phyloP scores from a whole-genome alignment of 1,284 basidiomycete genomes.

The Gomphus bonarii region DNA sequence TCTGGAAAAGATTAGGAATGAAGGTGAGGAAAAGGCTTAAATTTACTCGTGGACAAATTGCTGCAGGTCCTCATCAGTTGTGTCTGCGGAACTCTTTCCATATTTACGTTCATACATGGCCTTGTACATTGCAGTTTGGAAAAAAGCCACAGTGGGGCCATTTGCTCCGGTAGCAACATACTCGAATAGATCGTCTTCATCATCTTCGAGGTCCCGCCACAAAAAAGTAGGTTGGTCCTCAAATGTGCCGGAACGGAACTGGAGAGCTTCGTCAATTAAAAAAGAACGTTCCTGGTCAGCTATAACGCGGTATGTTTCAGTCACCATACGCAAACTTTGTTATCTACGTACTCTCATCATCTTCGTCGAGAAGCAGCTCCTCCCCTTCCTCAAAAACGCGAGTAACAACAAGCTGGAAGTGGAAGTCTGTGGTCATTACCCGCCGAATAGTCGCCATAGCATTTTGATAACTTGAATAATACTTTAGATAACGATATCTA shows the following conservation, averaged over 20 bases:
- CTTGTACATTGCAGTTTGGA: slow-evolving; percentile 88
- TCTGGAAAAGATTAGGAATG: neutral
- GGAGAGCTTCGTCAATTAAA: slow-evolving; percentile 81
- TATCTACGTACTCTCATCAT: slow-evolving; percentile 77
- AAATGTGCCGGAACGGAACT: slow-evolving; percentile 67
- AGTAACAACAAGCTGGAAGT: slow-evolving; percentile 95
- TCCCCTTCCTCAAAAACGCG: slow-evolving; percentile 94
- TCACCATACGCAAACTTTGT: neutral
- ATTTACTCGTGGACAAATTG: slow-evolving; percentile 71
- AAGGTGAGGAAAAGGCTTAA: neutral
- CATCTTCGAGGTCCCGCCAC: slow-evolving; percentile 85
- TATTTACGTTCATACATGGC: slow-evolving; percentile 93
- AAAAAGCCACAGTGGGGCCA: slow-evolving; percentile 75
- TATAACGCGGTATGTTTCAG: slow-evolving; percentile 21
- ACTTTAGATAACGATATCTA: neutral
- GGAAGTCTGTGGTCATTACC: slow-evolving; percentile 70
- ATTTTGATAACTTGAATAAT: slow-evolving; percentile 72
- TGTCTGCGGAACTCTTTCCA: slow-evolving; percentile 58
- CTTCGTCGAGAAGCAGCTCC: slow-evolving; percentile 87
- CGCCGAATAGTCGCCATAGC: slow-evolving; percentile 92
- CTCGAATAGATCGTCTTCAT: slow-evolving; percentile 73
- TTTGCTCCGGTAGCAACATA: slow-evolving; percentile 75
- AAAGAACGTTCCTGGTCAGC: slow-evolving; percentile 90
- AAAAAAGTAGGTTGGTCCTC: slow-evolving; percentile 79
- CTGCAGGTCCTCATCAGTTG: slow-evolving; percentile 57